Conservation (phyloP, 2,329 filamentous ascomycete species). For the Colletotrichum lentis region DNA sequence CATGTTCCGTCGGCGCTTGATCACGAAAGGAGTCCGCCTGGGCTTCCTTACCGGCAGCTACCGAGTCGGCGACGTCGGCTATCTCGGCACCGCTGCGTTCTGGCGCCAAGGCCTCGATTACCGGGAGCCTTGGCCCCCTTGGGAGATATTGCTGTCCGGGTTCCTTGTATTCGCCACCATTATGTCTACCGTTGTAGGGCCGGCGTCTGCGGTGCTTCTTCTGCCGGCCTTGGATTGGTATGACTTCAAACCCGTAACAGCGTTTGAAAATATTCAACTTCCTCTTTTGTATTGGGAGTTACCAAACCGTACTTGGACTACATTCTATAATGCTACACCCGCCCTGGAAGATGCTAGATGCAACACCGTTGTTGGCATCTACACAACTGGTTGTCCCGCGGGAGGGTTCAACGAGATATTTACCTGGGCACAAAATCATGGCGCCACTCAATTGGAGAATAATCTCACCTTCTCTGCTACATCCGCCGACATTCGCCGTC, state of each 20-base stretch:
- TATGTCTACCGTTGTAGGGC: conserved; percentile 14
- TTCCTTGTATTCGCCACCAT: conserved; percentile 22
- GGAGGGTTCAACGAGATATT: conserved; percentile 6
- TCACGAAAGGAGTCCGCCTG: conserved; percentile 4
- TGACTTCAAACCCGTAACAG: neutral
- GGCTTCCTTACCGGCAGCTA: conserved; percentile 31
- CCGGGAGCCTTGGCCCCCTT: too few species aligned
- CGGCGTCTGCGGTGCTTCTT: conserved; percentile 27
- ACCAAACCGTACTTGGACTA: rapidly evolving
- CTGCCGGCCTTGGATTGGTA: conserved; percentile 24
- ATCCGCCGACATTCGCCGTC: conserved; percentile 1
- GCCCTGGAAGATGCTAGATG: neutral
- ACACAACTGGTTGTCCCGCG: neutral
- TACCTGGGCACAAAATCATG: conserved; percentile 2
- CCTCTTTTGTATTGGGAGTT: neutral
- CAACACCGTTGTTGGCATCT: neutral
- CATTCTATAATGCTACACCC: too few species aligned
- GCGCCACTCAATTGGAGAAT: neutral
- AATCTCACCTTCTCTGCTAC: conserved; percentile 5
- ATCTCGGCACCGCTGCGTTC: neutral
- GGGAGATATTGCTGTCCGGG: neutral
- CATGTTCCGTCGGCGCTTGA: conserved; percentile 3
- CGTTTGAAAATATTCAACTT: neutral
- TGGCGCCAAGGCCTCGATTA: conserved; percentile 3
- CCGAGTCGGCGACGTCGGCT: conserved; percentile 24